A percentile compares a stretch with the other conserved stretches of the same genome.
phyloP scores from a whole-genome alignment of 345 rosid species.

The Brassica napus region DNA sequence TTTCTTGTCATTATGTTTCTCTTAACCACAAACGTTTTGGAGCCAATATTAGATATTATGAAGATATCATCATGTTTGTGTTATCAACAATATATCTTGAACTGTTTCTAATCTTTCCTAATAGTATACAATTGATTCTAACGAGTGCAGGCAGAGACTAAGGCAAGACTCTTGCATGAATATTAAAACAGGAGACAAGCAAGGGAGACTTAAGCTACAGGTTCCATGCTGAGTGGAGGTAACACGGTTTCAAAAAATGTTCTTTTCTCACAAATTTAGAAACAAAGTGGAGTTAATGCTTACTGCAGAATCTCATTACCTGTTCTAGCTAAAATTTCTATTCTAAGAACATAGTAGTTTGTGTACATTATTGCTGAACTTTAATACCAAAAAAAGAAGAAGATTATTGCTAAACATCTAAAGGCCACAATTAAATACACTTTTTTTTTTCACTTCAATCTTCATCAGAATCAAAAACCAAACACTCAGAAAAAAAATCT shows the following conservation, averaged over 20 bases:
- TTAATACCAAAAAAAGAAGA: neutral
- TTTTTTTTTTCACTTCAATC: neutral
- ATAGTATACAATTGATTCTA: neutral
- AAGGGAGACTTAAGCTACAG: neutral
- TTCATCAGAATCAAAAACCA: neutral
- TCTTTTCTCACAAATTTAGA: constrained; percentile 21
- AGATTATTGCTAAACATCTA: neutral
- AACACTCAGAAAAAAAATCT: neutral
- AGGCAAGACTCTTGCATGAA: neutral
- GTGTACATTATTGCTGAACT: neutral
- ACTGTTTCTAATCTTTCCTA: constrained; percentile 8
- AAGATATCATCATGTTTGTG: neutral
- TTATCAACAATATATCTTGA: neutral
- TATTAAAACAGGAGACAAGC: neutral
- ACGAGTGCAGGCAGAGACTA: neutral
- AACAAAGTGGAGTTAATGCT: neutral
- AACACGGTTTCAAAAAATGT: constrained; percentile 6
- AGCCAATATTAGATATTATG: neutral
- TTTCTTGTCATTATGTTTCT: neutral
- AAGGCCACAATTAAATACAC: neutral
- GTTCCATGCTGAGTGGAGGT: constrained; percentile 15
- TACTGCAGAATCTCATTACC: neutral
- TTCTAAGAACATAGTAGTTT: neutral
- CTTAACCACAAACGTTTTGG: neutral
- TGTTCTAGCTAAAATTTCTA: neutral